phyloP scores from a whole-genome alignment of 371 early-diverging fungal genomes.

The Mortierella sp. region DNA sequence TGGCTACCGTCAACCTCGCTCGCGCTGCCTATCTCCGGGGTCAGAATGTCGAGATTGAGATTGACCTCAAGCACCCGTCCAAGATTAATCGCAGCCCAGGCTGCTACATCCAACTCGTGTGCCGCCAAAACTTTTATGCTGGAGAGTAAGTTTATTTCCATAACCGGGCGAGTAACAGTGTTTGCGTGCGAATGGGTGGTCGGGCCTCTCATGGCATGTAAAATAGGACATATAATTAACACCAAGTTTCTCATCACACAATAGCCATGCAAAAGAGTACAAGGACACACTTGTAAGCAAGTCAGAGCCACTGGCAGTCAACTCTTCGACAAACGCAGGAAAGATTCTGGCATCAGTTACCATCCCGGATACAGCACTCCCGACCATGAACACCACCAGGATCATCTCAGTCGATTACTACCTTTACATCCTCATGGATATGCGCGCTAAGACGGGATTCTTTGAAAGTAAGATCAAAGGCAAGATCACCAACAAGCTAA shows the following conservation, averaged over 20 bases:
- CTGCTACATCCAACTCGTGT: conserved; percentile 31
- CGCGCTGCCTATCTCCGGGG: conserved; percentile 33
- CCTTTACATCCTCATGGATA: conserved; percentile 32
- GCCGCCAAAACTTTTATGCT: conserved; percentile 31
- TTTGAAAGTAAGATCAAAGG: conserved; percentile 21
- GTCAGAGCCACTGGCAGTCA: conserved; percentile 18
- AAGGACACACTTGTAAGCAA: conserved; percentile 15
- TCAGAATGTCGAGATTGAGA: conserved; percentile 22
- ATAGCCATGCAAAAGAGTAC: conserved; percentile 35
- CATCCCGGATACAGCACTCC: conserved; percentile 25
- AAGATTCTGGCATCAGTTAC: conserved; percentile 19
- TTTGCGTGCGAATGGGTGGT: not conserved
- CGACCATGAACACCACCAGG: conserved; percentile 20
- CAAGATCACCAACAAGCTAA: conserved; percentile 12
- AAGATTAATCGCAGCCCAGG: conserved; percentile 26
- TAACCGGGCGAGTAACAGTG: not conserved
- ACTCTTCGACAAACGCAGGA: conserved; percentile 18
- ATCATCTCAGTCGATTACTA: conserved; percentile 27
- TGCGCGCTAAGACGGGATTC: conserved; percentile 28
- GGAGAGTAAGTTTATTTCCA: conserved; percentile 30
- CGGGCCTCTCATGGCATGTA: not conserved
- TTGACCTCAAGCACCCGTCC: conserved; percentile 35
- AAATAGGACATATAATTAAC: not conserved
- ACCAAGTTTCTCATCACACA: not conserved
- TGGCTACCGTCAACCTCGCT: conserved; percentile 12